phyloP scores from a whole-genome alignment of 2,329 filamentous ascomycete genomes.

The Neofusicoccum sp. region DNA sequence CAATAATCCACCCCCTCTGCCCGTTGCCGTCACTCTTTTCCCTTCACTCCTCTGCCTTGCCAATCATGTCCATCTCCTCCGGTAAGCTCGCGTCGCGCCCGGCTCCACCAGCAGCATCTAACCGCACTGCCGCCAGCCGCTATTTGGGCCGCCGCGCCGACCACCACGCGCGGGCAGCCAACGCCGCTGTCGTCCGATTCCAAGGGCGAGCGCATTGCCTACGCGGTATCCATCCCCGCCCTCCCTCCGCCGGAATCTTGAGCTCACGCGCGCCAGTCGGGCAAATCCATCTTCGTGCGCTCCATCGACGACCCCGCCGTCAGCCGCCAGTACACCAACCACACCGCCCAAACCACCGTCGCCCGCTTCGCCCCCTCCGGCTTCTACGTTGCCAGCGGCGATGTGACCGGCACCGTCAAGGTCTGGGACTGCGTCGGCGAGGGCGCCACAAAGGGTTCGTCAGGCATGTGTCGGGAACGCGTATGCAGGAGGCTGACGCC shows the following conservation, averaged over 20 bases:
- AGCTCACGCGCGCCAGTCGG: constrained; percentile 62
- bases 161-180: constrained; percentile 80
- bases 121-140: constrained; percentile 50
- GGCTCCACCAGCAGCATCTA: background rate
- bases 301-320: constrained; percentile 87
- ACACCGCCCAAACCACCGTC: constrained; percentile 86
- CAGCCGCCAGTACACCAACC: constrained; percentile 87
- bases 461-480: background rate
- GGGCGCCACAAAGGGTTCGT: constrained; percentile 76
- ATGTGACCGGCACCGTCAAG: constrained; percentile 79
- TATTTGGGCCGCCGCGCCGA: constrained; percentile 84
- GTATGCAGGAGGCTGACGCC: background rate
- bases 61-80: constrained; percentile 19
- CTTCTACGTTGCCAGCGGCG: constrained; percentile 92
- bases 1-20: background rate
- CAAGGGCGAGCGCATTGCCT: constrained; percentile 90
- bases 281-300: constrained; percentile 95
- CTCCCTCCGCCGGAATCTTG: background rate
- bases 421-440: constrained; percentile 90
- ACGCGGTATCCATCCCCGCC: constrained; percentile 67
- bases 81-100: background rate
- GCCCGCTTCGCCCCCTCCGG: constrained; percentile 92
- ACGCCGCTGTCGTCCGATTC: constrained; percentile 86
- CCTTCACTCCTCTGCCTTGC: background rate
- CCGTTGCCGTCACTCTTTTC: background rate